phyloP scores from a whole-genome alignment of 1,284 basidiomycete genomes.

The Sporisorium scitamineum region DNA sequence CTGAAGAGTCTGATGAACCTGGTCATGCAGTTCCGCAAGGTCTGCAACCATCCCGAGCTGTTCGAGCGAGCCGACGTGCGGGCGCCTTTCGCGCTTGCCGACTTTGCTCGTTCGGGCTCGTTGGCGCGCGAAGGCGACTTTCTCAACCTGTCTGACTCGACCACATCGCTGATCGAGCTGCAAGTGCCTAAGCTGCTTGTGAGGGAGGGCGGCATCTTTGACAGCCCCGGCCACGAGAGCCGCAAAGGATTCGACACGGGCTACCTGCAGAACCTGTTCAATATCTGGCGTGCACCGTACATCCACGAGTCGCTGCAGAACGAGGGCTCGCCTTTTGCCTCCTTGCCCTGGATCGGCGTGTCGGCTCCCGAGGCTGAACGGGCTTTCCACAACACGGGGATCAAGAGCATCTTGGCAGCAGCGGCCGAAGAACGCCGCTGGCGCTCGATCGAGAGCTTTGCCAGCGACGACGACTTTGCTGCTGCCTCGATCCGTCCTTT shows the following conservation, averaged over 20 bases:
- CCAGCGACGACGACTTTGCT: constrained; percentile 76
- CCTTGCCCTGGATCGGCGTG: constrained; percentile 78
- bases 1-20: constrained; percentile 97
- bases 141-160: constrained; percentile 83
- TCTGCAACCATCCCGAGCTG: constrained; percentile 98
- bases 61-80: constrained; percentile 97
- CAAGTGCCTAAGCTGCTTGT: constrained; percentile 82
- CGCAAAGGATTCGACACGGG: constrained; percentile 75
- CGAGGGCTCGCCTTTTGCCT: constrained; percentile 76
- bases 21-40: constrained; percentile 99
- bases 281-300: constrained; percentile 89
- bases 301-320: constrained; percentile 79
- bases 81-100: constrained; percentile 88
- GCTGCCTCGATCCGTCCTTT: constrained; percentile 70
- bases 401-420: constrained; percentile 72
- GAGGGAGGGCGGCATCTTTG: constrained; percentile 80
- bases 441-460: constrained; percentile 42
- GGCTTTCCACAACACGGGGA: constrained; percentile 74
- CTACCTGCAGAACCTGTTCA: constrained; percentile 80
- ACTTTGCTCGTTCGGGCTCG: constrained; percentile 84
- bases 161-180: constrained; percentile 85
- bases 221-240: constrained; percentile 77
- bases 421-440: constrained; percentile 63
- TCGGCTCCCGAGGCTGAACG: constrained; percentile 77
- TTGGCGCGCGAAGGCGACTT: constrained; percentile 87